Base-by-base conservation (phyloP, 225 moss, liverwort and hornwort genomes). In the Asterella californica region DNA sequence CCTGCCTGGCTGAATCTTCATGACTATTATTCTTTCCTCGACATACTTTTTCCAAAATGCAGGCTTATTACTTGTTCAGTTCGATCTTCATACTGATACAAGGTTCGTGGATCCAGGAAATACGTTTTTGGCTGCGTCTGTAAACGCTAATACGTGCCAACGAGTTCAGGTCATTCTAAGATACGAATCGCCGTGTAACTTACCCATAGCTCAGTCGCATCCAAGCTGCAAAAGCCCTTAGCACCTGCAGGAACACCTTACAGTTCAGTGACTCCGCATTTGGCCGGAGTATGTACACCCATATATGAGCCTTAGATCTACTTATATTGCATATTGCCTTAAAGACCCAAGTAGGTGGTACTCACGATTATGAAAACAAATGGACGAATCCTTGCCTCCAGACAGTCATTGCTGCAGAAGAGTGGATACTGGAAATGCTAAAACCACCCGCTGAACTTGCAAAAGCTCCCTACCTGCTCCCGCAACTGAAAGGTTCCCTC, bases 141-240 rank as follows among this genome's bases (percentile, higher is more conserved):
- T 1, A 25, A 38, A 36, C 18, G 19, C 15, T 52, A 53, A 42
- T 15, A 30, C 27, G 10, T 42, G n/a, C n/a, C n/a, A n/a, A n/a
- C n/a, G n/a, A n/a, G 4, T 42, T 42, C 42, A 42, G 42, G 3
- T 42, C 42, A 42, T 42, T 3, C 7, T 42, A 42, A 42, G 42
- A 52, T 15, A 24, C 10, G 25, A 59, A 22, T 37, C 14, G 12
- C n/a, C 48, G 27, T 29, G 33, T 54, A 3, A 90, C 90, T 32
- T 85, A 94, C 97, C 97, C 97, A 83, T 87, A 91, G 81, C 92
- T 91, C 45, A 99, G 83, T 76, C 97, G 90, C 94, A 94, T 90
- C 97, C 97, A 94, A 79, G 94, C 89, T 81, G 94, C 89, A 88
- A 99, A 99, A 70, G 94, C 93, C 81, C 84, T 91, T 74, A 99